A percentile compares a stretch with the other conserved stretches of the same genome.
Conservation (phyloP, 2,329 filamentous ascomycete species). For the Fusarium sp. region DNA sequence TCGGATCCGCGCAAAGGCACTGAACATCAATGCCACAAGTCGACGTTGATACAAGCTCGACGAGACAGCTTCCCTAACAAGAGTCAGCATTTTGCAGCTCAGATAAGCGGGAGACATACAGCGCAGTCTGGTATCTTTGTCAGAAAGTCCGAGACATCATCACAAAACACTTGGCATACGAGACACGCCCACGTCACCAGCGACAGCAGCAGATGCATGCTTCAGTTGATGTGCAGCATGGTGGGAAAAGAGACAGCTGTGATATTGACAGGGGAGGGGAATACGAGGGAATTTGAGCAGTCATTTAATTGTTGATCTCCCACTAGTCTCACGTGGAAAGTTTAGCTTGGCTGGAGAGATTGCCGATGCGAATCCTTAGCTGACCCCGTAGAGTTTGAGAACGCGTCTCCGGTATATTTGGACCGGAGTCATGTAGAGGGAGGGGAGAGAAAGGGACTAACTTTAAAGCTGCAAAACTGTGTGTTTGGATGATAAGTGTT, state of each 20-base stretch:
- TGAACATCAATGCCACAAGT: constrained; percentile 3
- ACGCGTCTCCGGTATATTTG: not conserved
- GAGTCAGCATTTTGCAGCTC: accelerated
- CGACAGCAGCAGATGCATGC: constrained; percentile 7
- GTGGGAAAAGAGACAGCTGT: not conserved
- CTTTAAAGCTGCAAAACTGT: accelerated
- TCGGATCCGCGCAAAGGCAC: constrained; percentile 6
- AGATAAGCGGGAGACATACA: not conserved
- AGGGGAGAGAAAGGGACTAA: accelerated
- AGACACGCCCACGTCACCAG: constrained; percentile 13
- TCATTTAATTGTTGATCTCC: not conserved
- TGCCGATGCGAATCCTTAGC: not conserved
- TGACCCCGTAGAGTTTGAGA: not conserved
- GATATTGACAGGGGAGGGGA: not conserved
- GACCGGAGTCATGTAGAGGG: not conserved
- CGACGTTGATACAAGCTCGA: constrained; percentile 2
- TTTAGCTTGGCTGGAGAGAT: not conserved
- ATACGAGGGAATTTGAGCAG: not conserved
- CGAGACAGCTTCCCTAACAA: not conserved
- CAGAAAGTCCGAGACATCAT: not conserved
- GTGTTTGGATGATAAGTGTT: accelerated
- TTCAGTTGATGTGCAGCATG: not conserved
- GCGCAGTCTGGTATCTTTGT: constrained; percentile 8
- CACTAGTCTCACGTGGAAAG: not conserved
- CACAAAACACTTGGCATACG: not conserved